Percentiles rank a stretch among this genome's conserved stretches.
Conservation (phyloP, 139 green algal genomes). For the Chlorella sp. region DNA sequence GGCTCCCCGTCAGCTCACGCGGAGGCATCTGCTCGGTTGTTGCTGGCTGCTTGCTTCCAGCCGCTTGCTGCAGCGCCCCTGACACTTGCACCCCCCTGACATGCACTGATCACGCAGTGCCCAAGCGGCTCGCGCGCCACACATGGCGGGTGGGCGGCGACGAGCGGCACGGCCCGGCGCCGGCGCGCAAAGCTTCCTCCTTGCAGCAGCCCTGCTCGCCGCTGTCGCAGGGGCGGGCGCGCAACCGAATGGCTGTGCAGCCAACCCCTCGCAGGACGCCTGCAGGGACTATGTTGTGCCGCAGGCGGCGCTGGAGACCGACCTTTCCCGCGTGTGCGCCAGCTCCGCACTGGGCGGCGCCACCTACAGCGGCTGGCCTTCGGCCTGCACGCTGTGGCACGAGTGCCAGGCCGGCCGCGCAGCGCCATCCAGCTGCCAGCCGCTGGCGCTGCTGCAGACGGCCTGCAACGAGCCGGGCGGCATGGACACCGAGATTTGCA, state of each 20-base stretch:
- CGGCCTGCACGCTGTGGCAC: conserved; percentile 34
- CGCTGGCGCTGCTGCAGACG: conserved; percentile 25
- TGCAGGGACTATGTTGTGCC: neutral
- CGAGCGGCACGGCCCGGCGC: no score
- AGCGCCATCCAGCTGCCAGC: neutral
- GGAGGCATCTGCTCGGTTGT: no score
- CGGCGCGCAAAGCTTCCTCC: neutral
- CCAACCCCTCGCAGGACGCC: conserved; percentile 1
- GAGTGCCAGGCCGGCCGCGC: conserved; percentile 28
- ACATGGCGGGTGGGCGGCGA: no score
- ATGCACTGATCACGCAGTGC: neutral
- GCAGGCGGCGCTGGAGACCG: neutral
- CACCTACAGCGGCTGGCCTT: conserved; percentile 2
- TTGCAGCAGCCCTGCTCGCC: neutral
- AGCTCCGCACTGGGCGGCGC: neutral
- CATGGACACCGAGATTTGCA: neutral
- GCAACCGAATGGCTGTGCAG: neutral
- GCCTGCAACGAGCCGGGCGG: conserved; percentile 16
- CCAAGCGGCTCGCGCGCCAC: no score
- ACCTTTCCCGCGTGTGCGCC: neutral
- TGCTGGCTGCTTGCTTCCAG: no score
- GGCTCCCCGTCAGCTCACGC: no score
- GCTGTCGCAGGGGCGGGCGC: neutral
- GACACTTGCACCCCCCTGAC: neutral
- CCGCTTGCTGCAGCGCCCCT: no score